phyloP scores from a whole-genome alignment of 768 basidiomycete genomes.

The Myochromella boudieri region DNA sequence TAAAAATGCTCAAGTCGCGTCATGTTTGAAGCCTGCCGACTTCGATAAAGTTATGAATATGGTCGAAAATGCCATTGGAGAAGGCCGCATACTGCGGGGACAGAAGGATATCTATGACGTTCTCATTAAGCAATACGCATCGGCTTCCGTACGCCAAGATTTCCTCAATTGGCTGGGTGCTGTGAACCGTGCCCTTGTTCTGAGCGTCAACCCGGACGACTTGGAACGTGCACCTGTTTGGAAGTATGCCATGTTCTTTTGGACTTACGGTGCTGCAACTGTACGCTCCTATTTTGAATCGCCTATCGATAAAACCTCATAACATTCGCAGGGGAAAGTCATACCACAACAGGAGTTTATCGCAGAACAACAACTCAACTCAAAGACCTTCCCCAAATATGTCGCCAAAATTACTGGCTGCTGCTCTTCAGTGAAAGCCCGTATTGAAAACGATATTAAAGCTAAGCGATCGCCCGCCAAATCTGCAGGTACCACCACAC shows the following conservation, averaged over 20 bases:
- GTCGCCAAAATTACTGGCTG: constrained; percentile 23
- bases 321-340: constrained; percentile 23
- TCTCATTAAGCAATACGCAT: constrained; percentile 7
- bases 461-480: constrained; percentile 15
- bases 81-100: constrained; percentile 12
- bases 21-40: constrained; percentile 30
- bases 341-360: constrained; percentile 20
- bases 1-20: constrained; percentile 30
- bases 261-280: constrained; percentile 41
- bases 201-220: constrained; percentile 19
- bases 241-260: constrained; percentile 43
- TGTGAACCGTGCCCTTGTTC: constrained; percentile 31
- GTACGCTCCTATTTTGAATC: constrained; percentile 22
- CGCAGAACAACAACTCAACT: no score
- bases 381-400: constrained; percentile 20
- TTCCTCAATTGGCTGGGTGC: constrained; percentile 32
- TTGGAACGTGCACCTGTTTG: constrained; percentile 22
- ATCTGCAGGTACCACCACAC: constrained; percentile 19
- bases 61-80: constrained; percentile 26
- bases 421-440: constrained; percentile 20
- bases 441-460: constrained; percentile 18
- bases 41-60: constrained; percentile 27
- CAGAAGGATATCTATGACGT: constrained; percentile 10
- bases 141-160: constrained; percentile 9
- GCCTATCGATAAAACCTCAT: constrained; percentile 11